Base-by-base conservation (phyloP, 2,329 filamentous ascomycete species). In the Penicillium hordei region DNA sequence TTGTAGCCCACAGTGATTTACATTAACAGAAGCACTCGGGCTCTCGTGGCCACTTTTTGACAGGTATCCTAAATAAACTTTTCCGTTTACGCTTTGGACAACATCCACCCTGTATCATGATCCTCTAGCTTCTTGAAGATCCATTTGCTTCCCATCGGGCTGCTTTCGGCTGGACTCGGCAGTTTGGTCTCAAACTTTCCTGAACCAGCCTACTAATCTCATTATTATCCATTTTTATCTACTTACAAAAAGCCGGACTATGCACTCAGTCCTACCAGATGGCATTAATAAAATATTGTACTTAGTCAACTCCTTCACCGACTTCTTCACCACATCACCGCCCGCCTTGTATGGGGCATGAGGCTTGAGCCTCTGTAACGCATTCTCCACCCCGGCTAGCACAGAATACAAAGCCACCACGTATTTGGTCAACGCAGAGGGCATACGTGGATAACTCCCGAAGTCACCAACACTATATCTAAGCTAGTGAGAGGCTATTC, bases 361-460 rank as follows among this genome's bases (percentile, higher is more conserved):
- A 0, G 86, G 86, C 69, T 74, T 76, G 71, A 89, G 69, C 72
- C 83, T 82, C 70, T 80, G 78, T 71, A 82, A 81, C 2, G 86
- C 84, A 1, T 79, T 81, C 58, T 83, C 79, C 38, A 90, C 85
- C 85, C 87, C 86, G 51, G 74, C 71, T 56, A 72, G 79, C 1
- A 85, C 88, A 34, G 84, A 84, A 62, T 82, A 84, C 33, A 4
- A 31, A 31, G 10, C 29, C 12, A 33, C 31, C 31, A 12, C 31
- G 31, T 33, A 33, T 13, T 13, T 13, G 31, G 31, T 13, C 12
- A 33, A 33, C 13, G 31, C 31, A 13, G 12, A 13, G 27, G 7
- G 9, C 27, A 27, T 27, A 27, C 10, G 5, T 19, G 19, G 27
- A 44, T 10, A n/a, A 3, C 31, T 12, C 29, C 29, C 29, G 29